Evolutionary conservation across 2,329 filamentous ascomycete species (phyloP).

Genomic region (Amauroascus verrucosus): DNA sequence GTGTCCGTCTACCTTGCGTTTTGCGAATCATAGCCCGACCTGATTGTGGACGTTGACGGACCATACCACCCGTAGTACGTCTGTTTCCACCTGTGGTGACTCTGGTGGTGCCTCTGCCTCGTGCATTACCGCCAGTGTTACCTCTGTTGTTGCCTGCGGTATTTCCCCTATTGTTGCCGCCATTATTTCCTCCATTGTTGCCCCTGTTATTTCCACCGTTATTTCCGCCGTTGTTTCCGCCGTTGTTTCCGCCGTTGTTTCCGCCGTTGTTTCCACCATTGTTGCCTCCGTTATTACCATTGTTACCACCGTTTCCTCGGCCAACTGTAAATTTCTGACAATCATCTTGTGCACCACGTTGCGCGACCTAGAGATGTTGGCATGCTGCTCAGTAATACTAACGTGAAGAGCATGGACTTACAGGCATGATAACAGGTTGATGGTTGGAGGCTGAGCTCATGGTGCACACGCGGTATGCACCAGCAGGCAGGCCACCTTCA

Average conservation of each 20-base stretch:
- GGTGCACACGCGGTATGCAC: conserved; percentile 44
- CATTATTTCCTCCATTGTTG: background rate
- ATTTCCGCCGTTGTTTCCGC: conserved; percentile 9
- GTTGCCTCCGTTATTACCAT: conserved; percentile 1
- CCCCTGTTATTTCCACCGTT: conserved; percentile 10
- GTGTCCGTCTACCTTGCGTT: background rate
- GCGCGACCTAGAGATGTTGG: conserved; percentile 30
- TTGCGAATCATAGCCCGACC: background rate
- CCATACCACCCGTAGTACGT: background rate
- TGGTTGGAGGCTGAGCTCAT: conserved; percentile 45
- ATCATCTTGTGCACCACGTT: conserved; percentile 45
- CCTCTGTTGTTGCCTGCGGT: background rate
- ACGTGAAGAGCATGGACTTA: conserved; percentile 10
- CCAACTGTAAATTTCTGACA: conserved; percentile 42
- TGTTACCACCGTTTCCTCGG: conserved; percentile 12
- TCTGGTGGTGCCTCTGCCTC: background rate
- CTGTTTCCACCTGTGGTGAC: background rate
- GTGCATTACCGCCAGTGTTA: background rate
- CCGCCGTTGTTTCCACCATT: background rate
- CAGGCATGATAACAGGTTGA: conserved; percentile 49
- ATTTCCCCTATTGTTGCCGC: background rate
- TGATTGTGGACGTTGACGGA: background rate
- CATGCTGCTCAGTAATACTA: background rate
- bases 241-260: conserved; percentile 6
- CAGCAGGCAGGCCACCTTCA: conserved; percentile 38